Evolutionary conservation across 345 rosid genomes (phyloP), one percentile per base, ranked within the genome.

Genomic region (Angophora floribunda): DNA sequence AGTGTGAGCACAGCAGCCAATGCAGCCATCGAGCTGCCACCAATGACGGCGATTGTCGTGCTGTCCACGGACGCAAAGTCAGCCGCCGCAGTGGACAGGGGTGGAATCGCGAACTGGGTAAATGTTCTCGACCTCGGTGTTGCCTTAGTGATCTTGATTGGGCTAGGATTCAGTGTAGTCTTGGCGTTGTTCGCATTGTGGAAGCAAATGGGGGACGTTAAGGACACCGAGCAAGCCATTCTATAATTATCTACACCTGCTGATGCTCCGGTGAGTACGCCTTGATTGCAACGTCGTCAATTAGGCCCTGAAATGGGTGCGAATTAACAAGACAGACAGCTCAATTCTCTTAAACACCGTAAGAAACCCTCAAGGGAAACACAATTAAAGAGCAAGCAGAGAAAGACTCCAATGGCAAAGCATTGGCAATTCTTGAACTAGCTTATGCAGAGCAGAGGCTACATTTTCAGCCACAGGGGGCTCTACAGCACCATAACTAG

Each of bases 11-110:
- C 94, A 47, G 97, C 99, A 0, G 99, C 97, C 6, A 98, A 90
- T 0, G 99, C 98, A 11, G 99, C 98, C n/a, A 96, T 93, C 13
- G 98, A 95, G 16, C 99, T 93, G 7, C 99, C 99, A 1, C 99
- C 96, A 9, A 98, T 87, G 53, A 95, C 95, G 45, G 98, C 98
- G 12, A 98, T 89, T 6, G 98, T 93, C 5, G 96, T 89, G 12
- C 95, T 82, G 61, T 96, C 97, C 13, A 95, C 88, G 52, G 90
- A 75, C 52, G 95, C 32, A 59, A 95, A 94, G 36, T 91, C 93
- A 45, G 94, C 91, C 30, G 94, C 92, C 6, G 94, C 92, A 41
- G 93, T 89, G 53, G 92, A 87, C 17, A 93, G 90, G 24, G 95
- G 92, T 7, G 93, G 89, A 50, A 92, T 91, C 24, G 93, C 93